Conservation (phyloP, 2,329 filamentous ascomycete species). For the Coniochaeta sp. region DNA sequence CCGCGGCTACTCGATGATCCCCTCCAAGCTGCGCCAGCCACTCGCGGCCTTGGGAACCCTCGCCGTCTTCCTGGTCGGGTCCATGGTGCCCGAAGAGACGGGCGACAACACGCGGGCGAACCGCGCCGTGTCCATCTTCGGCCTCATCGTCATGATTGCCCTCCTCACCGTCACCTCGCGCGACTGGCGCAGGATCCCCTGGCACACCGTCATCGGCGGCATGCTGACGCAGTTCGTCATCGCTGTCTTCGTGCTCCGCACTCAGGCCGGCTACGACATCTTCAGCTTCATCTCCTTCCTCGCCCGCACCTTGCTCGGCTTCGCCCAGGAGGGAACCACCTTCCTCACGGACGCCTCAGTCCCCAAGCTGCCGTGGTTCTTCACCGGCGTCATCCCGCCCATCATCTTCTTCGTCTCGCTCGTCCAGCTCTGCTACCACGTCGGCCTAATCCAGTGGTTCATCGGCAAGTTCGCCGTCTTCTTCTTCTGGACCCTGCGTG, state of each 20-base stretch:
- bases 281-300: constrained; percentile 81
- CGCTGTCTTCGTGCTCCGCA: constrained; percentile 81
- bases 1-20: constrained; percentile 53
- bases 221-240: constrained; percentile 86
- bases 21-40: constrained; percentile 56
- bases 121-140: constrained; percentile 74
- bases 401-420: constrained; percentile 95
- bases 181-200: constrained; percentile 56
- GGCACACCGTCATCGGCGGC: constrained; percentile 79
- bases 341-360: constrained; percentile 57
- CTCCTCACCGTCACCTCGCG: constrained; percentile 64
- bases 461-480: constrained; percentile 80
- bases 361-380: constrained; percentile 53
- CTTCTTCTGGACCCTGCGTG: constrained; percentile 84
- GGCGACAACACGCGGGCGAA: constrained; percentile 72
- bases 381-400: constrained; percentile 73
- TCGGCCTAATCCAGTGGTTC: constrained; percentile 81
- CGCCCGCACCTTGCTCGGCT: constrained; percentile 67
- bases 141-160: constrained; percentile 63
- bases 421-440: constrained; percentile 80
- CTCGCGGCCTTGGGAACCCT: constrained; percentile 58
- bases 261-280: constrained; percentile 71
- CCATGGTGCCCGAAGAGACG: constrained; percentile 65
- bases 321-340: constrained; percentile 62
- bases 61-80: constrained; percentile 67